Evolutionary conservation across 345 rosid species (phyloP).

Genomic region (Ceriops zippeliana): DNA sequence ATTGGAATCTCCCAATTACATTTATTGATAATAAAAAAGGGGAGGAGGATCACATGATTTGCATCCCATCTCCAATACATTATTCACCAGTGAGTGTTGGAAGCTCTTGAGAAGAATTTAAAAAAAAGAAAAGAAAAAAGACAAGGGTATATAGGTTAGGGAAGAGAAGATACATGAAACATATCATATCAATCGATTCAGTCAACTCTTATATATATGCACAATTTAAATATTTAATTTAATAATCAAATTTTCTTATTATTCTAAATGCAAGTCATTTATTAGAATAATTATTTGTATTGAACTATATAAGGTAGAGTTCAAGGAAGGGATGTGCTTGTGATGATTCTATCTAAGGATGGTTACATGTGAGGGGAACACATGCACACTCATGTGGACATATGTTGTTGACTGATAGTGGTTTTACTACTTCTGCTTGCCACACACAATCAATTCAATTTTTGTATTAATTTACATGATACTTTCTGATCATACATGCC

Average conservation of each 20-base stretch:
- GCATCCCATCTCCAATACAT: slow-evolving; percentile 30
- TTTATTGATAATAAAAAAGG: slow-evolving; percentile 2
- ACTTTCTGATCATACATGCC: no score
- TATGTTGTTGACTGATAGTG: no score
- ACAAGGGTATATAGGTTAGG: neutral
- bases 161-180: neutral
- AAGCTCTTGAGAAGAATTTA: neutral
- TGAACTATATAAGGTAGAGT: neutral
- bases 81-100: slow-evolving; percentile 1
- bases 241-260: no score
- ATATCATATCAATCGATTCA: neutral
- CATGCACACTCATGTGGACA: neutral
- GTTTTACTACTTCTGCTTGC: no score
- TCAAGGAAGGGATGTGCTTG: neutral
- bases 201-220: no score
- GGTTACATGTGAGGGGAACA: neutral
- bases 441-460: no score
- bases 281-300: no score
- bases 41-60: slow-evolving; percentile 24
- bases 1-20: slow-evolving; percentile 11
- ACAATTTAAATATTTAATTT: no score
- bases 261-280: no score
- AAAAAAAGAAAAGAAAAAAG: neutral
- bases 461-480: no score
- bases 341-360: neutral